Evolutionary conservation across 75 land plant genomes (phyloP), one percentile per base, ranked within the genome.

Genomic region (Picea glauca): DNA sequence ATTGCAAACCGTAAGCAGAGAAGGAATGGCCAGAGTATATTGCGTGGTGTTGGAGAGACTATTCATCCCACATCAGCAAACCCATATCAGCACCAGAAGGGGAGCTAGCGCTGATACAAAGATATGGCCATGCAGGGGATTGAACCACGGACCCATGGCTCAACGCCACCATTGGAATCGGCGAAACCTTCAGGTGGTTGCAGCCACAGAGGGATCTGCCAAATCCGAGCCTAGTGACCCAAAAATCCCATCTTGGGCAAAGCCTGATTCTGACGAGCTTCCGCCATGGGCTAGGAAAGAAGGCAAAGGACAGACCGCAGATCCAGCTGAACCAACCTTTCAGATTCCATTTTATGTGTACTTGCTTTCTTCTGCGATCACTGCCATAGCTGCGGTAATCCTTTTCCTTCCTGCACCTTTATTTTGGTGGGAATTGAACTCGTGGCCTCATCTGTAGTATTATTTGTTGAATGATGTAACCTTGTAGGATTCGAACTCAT

Each of bases 231-330:
- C 83, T 31, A 75, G 91, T 9, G 91, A 91, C 54, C 87, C 86
- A 56, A 84, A 85, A 74, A 81, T 88, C 50, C 99, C 99, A 0
- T 85, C 93, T 20, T 98, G 99, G 99, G 99, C 99, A 2, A 90
- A 76, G 33, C 94, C 98, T 0, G 99, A 89, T 72, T 88, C 96
- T 13, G 91, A 87, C 14, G 96, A 92, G 70, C 91, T 90, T 15
- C 99, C 99, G 21, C 99, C 99, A 12, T 98, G 99, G 99, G 99
- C 96, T 38, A 74, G 81, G 18, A 84, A 84, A 54, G 98, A 94
- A 65, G 77, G 70, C 35, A 83, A 76, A 50, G 82, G 38, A 20
- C 65, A 78, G 26, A 77, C 76, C 66, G 33, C 79, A 18, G 70
- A 20, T 13, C 62, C 76, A 23, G 60, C 80, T 4, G 33, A 81